Conservation (phyloP, 208 protist species). For the Wallacemonas sp. region DNA sequence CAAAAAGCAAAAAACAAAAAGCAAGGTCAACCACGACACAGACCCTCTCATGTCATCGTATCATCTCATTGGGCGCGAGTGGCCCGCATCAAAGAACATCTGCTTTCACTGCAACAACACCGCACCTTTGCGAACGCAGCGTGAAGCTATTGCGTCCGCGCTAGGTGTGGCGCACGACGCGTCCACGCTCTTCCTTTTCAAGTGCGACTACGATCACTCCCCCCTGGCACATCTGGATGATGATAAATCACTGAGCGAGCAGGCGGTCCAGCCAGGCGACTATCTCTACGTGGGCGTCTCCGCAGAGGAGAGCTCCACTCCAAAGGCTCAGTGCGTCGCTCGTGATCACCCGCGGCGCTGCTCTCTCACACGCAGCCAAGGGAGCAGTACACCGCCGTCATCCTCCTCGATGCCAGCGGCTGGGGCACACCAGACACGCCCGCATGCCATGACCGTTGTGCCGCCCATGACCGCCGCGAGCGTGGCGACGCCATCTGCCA, state of each 20-base stretch:
- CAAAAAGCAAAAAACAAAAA: background rate
- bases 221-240: slow-evolving; percentile 23
- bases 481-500: background rate
- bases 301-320: slow-evolving; percentile 14
- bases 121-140: slow-evolving; percentile 18
- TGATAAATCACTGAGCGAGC: slow-evolving; percentile 25
- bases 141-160: slow-evolving; percentile 4
- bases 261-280: slow-evolving; percentile 6
- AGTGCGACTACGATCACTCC: slow-evolving; percentile 11
- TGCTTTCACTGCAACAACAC: slow-evolving; percentile 14
- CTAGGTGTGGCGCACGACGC: slow-evolving; percentile 15
- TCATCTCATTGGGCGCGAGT: slow-evolving; percentile 2
- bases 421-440: background rate
- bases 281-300: slow-evolving; percentile 27
- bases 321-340: slow-evolving; percentile 12
- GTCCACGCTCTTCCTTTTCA: slow-evolving; percentile 18
- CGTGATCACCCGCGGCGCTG: slow-evolving; percentile 7
- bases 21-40: background rate
- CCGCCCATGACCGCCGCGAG: background rate
- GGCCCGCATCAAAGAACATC: background rate
- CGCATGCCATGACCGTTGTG: background rate
- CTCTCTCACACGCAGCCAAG: background rate
- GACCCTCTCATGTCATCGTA: slow-evolving; percentile 11
- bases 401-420: too few relatives aligned
- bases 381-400: background rate